These are phyloP conservation scores for Thalia dealbata DNA, from an alignment of 176 grass and related monocot genomes.

Conservation along the genomic window DNA sequence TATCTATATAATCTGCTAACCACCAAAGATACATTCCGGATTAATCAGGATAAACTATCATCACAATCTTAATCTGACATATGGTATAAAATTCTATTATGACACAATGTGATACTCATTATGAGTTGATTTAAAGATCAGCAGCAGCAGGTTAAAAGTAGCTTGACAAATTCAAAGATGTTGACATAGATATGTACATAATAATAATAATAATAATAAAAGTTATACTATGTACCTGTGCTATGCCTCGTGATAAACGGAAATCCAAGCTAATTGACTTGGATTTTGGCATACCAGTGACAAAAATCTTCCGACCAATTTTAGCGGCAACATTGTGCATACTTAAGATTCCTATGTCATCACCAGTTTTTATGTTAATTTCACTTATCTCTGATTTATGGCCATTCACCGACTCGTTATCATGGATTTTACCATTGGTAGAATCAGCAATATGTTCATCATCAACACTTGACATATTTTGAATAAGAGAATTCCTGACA, in stretches of 20 bases:
- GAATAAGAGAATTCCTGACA: constrained; percentile 12
- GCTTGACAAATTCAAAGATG: neutral
- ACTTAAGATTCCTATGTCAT: constrained; percentile 11
- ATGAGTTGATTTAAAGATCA: neutral
- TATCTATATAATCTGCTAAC: neutral
- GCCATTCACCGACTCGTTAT: constrained; percentile 18
- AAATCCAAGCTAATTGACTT: constrained; percentile 99
- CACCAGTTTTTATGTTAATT: constrained; percentile 20
- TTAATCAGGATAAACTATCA: neutral
- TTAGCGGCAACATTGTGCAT: constrained; percentile 31
- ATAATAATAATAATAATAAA: constrained; percentile 7
- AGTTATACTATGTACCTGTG: constrained; percentile 40
- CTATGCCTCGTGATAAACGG: constrained; percentile 85
- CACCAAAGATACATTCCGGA: neutral
- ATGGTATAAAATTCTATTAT: neutral
- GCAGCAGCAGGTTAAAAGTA: neutral
- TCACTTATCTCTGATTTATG: constrained; percentile 50
- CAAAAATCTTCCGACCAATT: constrained; percentile 49
- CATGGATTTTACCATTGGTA: neutral
- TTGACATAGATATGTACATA: neutral
- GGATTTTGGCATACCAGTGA: constrained; percentile 63
- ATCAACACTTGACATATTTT: neutral
- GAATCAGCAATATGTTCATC: neutral
- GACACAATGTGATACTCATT: neutral
- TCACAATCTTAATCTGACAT: neutral